Percentiles rank a stretch among this genome's conserved stretches.
Conservation (phyloP, 441 rosid species). For the Omphalea diandra region DNA sequence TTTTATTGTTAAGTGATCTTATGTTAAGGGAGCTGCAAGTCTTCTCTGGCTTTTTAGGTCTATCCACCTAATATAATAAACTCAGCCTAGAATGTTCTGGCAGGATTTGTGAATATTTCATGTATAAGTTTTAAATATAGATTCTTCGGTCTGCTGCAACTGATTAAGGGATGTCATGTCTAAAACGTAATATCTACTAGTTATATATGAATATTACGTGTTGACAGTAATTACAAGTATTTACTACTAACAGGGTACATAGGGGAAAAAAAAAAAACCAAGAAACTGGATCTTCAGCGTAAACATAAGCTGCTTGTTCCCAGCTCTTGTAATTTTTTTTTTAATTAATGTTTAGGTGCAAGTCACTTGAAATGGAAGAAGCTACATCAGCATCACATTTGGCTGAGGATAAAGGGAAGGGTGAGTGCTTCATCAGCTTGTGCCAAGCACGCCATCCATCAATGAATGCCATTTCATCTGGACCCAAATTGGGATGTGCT, state of each 20-base stretch:
- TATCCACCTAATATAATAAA: neutral
- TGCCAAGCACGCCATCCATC: slow-evolving; percentile 60
- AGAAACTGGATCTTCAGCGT: neutral
- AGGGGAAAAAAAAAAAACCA: no score
- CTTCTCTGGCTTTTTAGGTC: neutral
- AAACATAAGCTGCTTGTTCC: slow-evolving; percentile 12
- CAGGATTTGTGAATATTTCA: neutral
- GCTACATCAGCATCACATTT: slow-evolving; percentile 20
- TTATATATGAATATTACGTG: neutral
- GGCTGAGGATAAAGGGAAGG: slow-evolving; percentile 16
- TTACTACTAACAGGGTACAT: slow-evolving; percentile 7
- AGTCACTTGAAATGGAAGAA: slow-evolving; percentile 26
- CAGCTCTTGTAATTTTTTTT: slow-evolving; percentile 15
- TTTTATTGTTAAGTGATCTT: neutral
- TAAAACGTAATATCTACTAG: neutral
- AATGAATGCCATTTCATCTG: slow-evolving; percentile 43
- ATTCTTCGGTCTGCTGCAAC: slow-evolving; percentile 2
- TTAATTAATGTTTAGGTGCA: slow-evolving; percentile 36
- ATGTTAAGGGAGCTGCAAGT: neutral
- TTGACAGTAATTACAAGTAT: neutral
- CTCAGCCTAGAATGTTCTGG: neutral
- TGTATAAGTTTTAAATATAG: neutral
- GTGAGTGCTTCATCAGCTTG: slow-evolving; percentile 23
- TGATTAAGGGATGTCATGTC: slow-evolving; percentile 4
- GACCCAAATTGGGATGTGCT: slow-evolving; percentile 37